A percentile compares a stretch with the other conserved stretches of the same genome.
These are phyloP conservation scores for Aspergillus oerlinghausenensis DNA, from an alignment of 2,329 filamentous ascomycete species.

Conservation along the genomic window DNA sequence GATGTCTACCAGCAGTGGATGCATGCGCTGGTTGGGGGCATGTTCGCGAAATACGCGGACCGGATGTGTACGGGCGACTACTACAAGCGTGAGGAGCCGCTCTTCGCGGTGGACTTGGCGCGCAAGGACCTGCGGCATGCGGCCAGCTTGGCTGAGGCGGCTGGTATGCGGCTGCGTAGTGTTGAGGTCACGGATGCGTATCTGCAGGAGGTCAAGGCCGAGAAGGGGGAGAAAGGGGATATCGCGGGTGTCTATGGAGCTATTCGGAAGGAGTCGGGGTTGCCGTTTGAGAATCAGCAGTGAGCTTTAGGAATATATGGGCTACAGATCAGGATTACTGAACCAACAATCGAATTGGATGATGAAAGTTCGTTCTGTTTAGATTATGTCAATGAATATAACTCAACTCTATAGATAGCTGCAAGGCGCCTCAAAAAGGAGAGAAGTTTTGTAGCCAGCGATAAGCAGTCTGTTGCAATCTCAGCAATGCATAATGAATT, in stretches of 20 bases:
- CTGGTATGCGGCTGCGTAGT: slow-evolving; percentile 60
- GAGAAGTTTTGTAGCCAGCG: not conserved
- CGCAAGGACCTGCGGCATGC: slow-evolving; percentile 79
- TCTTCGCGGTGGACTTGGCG: slow-evolving; percentile 78
- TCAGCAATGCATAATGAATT: not conserved
- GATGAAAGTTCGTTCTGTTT: too few relatives aligned
- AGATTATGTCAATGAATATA: not conserved
- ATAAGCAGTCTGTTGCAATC: not conserved
- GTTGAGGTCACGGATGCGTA: slow-evolving; percentile 66
- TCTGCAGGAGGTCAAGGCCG: slow-evolving; percentile 63
- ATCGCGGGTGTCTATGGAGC: slow-evolving; percentile 80
- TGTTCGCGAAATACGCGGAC: slow-evolving; percentile 68
- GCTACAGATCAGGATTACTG: too few relatives aligned
- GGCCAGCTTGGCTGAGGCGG: slow-evolving; percentile 57
- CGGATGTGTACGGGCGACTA: slow-evolving; percentile 75
- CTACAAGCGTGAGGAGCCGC: slow-evolving; percentile 67
- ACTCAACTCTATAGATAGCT: not conserved
- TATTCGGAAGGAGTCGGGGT: slow-evolving; percentile 66
- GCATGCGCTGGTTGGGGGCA: slow-evolving; percentile 68
- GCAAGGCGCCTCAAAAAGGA: not conserved
- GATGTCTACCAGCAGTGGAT: slow-evolving; percentile 68
- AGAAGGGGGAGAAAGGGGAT: slow-evolving; percentile 68
- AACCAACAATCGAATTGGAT: too few relatives aligned
- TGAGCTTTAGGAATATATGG: not conserved
- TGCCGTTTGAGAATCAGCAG: slow-evolving; percentile 65